A percentile compares a stretch with the other conserved stretches of the same genome.
Conservation (phyloP, 2,329 filamentous ascomycete species). For the Pseudogymnoascus sp. region DNA sequence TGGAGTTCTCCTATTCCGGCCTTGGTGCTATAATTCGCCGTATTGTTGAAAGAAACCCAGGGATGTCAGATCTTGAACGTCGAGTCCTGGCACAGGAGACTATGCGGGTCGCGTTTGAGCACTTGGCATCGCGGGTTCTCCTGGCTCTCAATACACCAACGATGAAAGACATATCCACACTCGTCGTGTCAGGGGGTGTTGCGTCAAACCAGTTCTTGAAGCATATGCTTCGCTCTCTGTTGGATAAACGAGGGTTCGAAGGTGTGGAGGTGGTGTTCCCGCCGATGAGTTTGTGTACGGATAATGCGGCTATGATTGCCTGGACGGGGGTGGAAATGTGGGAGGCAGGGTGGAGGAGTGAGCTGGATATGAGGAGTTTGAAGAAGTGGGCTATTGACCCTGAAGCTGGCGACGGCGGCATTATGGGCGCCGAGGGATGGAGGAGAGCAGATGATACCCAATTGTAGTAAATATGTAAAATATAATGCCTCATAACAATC, state of each 20-base stretch:
- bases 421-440: constrained; percentile 55
- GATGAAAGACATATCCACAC: constrained; percentile 37
- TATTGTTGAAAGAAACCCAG: constrained; percentile 36
- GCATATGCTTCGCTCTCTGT: constrained; percentile 47
- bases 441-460: constrained; percentile 15
- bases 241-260: constrained; percentile 59
- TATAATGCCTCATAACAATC: background rate
- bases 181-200: constrained; percentile 86
- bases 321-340: constrained; percentile 95
- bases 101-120: constrained; percentile 80
- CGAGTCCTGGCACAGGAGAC: constrained; percentile 60
- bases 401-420: constrained; percentile 50
- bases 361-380: constrained; percentile 50
- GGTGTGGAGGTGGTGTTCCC: constrained; percentile 61
- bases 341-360: constrained; percentile 61
- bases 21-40: constrained; percentile 58
- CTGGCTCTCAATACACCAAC: constrained; percentile 46
- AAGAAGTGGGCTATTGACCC: constrained; percentile 70
- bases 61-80: constrained; percentile 51
- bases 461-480: constrained; percentile 8
- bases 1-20: constrained; percentile 69
- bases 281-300: constrained; percentile 72
- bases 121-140: constrained; percentile 67
- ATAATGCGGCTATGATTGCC: constrained; percentile 96
- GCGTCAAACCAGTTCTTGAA: constrained; percentile 76